Evolutionary conservation across 2,329 filamentous ascomycete genomes (phyloP), one percentile per base, ranked within the genome.

Genomic region (Parafenestella ontariensis): DNA sequence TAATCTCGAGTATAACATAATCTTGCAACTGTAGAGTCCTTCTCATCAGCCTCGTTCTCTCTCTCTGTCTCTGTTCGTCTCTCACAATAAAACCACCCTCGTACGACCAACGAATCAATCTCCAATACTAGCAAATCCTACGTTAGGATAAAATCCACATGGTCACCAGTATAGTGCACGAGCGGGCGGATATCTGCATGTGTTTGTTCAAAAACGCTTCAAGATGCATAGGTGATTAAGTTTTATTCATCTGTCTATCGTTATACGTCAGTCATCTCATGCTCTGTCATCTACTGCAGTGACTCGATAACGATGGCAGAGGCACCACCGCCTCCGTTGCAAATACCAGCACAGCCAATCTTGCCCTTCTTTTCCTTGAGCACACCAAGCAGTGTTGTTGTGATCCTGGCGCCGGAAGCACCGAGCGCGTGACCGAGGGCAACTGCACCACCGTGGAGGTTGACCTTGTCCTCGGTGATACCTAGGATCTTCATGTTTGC

Each of bases 241-340:
- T 43, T 48, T 50, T 17, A 51, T 55, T 42, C 18, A 44, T 51
- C n/a, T 37, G 42, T 48, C 18, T 29, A 49, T 46, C 40, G 39
- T 55, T 51, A 51, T 36, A 33, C 46, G 44, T 53, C 6, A 49
- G 23, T 53, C 31, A 40, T 28, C 24, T 40, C 21, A 34, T 36
- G 11, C 31, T 26, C 23, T 18, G 3, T 34, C 5, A 37, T 54
- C 50, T 72, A 76, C 70, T 74, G 69, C 61, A 77, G 54, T 46
- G 70, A 72, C 83, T 99, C 95, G 70, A 99, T 87, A 59, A 99
- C 91, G 65, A 99, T 81, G 54, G 95, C 95, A 70, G 91, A 96
- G 56, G 95, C 95, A 76, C 95, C 95, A 69, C 95, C 95, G 53
- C 95, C 95, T 64, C 95, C 95, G 78, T 99, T 99, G 87, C 95